Evolutionary conservation across 2,329 filamentous ascomycete species (phyloP), one percentile per base, ranked within the genome.

Genomic region (Xylariaceae sp.): DNA sequence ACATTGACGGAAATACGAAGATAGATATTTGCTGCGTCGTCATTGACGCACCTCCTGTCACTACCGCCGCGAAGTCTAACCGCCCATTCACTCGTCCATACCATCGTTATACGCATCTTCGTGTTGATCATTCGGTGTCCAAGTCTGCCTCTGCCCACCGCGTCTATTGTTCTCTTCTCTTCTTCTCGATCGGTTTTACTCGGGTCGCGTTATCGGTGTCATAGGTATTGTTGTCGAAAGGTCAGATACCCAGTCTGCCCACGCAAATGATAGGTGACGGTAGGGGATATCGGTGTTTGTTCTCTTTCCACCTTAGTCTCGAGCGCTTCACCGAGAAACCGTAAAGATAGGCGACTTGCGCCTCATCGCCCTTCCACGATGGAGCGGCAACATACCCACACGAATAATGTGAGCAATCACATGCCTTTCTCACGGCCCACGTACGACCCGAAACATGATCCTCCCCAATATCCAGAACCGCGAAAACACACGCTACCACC

Each of bases 341-440:
- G 18, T 44, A 41, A 41, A 48, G 53, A 62, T 52, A 66, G 52
- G 61, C 62, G 61, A 58, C 35, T 53, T 58, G 39, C 51, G 50
- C 53, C 50, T 57, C 61, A 59, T n/a, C 37, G 4, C 41, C 23
- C 51, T n/a, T 15, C 48, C 13, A n/a, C 57, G 35, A 71, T 68
- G 67, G 76, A 77, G 73, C 76, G 76, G 67, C 72, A 73, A 63
- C 47, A 23, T 5, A 23, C 48, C 13, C 44, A n/a, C 10, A 52
- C 39, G 48, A 23, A 49, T 9, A 51, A 39, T 15, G 49, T 45
- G 56, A 37, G 58, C 59, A 75, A 75, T 78, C 78, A 79, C 76
- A 78, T 80, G 77, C 73, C 77, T 66, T 67, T 71, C 57, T 67
- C 67, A 60, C 70, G 61, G 62, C 67, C 67, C 65, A 67, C 64